Base-by-base conservation (phyloP, 495 filamentous ascomycete species). In the Annulohypoxylon bovei region DNA sequence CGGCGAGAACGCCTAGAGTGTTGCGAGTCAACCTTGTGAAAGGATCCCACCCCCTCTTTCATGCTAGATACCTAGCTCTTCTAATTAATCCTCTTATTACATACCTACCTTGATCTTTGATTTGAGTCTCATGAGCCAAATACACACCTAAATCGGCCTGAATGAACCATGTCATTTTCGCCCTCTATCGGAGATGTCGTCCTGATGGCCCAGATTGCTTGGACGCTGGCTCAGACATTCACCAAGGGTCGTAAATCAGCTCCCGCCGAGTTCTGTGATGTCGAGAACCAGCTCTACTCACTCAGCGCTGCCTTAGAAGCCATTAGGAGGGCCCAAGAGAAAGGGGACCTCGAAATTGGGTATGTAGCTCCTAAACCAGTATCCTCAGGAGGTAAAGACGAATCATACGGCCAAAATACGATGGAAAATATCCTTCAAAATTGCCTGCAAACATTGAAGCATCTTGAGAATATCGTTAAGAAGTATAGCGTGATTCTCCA, bases 151-250 rank as follows among this genome's bases (percentile, higher is more conserved):
- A n/a, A 35, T 22, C n/a, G 16, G 4, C 30, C 4, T 20, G 22
- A 18, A 20, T 30, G 9, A 14, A 46, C 6, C n/a, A 55, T 55
- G 52, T 55, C 52, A 11, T 55, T 55, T 55, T 20, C 52, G 16
- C 52, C 52, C 11, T 55, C 52, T 55, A 55, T 55, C 52, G 52
- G 52, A 33, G 52, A 55, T 55, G 52, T 55, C 30, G 52, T 55
- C 52, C 4, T 55, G 30, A 33, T 55, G 32, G 30, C 52, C 32
- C 52, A 55, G 52, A 55, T 55, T 37, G 52, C 52, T 12, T 55
- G 52, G 52, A 22, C n/a, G 16, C n/a, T 55, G 2, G 52, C 52
- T n/a, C 52, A 55, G 18, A 30, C 52, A 55, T 55, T 55, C 16
- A 55, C 52, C 32, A 55, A 55, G 16, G 52, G 52, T 35, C 52